Conservation (phyloP, 148 eudicot genomes). For the Silene conica region DNA sequence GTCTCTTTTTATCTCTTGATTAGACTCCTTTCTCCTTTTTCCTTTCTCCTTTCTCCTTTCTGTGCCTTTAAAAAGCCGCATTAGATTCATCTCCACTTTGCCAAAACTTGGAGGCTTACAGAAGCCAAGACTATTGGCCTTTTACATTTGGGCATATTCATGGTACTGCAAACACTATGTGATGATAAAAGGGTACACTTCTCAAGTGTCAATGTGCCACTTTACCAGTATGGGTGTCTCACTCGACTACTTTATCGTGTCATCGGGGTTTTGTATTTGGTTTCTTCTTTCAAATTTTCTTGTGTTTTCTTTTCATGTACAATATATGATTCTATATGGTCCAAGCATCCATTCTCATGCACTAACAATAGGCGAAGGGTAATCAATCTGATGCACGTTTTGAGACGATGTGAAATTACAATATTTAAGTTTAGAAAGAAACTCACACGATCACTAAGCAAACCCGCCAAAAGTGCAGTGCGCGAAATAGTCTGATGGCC, state of each 20-base stretch:
- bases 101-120: constrained; percentile 10
- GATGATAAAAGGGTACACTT: not conserved
- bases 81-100: constrained; percentile 26
- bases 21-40: not conserved
- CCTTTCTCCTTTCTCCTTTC: constrained; percentile 8
- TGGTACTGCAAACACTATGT: not conserved
- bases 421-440: too few species aligned
- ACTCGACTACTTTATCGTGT: not conserved
- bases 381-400: too few species aligned
- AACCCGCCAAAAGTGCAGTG: too few species aligned
- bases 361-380: too few species aligned
- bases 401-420: too few species aligned
- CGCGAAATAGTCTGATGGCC: too few species aligned
- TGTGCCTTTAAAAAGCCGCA: not conserved
- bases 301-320: too few species aligned
- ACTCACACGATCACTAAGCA: too few species aligned
- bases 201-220: not conserved
- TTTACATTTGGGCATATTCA: constrained; percentile 14
- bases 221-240: not conserved
- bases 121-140: not conserved
- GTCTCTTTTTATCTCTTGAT: constrained; percentile 11
- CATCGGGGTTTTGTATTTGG: too few species aligned
- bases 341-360: too few species aligned
- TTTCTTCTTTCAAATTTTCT: too few species aligned
- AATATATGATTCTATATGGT: too few species aligned